Conservation (phyloP, 2,329 filamentous ascomycete genomes). For the Penicillium paneum region DNA sequence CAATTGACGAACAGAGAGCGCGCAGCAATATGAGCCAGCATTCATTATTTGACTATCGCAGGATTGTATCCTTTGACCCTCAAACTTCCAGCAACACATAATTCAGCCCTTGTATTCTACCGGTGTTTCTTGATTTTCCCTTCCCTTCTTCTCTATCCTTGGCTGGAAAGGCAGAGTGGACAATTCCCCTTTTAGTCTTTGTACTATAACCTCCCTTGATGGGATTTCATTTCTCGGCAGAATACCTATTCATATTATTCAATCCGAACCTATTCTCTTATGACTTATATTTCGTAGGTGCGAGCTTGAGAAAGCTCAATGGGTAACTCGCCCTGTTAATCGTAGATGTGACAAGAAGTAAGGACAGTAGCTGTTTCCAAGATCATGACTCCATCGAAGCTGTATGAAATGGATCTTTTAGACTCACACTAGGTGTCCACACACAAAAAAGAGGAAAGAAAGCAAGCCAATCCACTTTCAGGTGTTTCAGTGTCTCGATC, state of each 20-base stretch:
- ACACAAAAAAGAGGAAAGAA: not conserved
- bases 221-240: not conserved
- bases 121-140: not conserved
- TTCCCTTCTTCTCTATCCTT: not conserved
- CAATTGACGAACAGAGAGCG: not conserved
- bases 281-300: not conserved
- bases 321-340: not conserved
- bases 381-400: not conserved
- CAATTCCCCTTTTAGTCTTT: not conserved
- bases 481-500: not conserved
- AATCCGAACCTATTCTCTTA: not conserved
- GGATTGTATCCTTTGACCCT: not conserved
- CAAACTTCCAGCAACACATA: not conserved
- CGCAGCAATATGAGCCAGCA: not conserved
- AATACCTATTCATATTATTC: not conserved
- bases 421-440: not conserved
- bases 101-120: not conserved
- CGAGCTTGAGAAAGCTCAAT: not conserved
- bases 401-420: not conserved
- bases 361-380: not conserved
- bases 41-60: not conserved
- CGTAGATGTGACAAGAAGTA: not conserved
- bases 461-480: not conserved
- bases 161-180: not conserved
- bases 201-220: slow-evolving; percentile 5